Conservation (phyloP, 108 stramenopile species). For the Phaeodactylum tricornutum region DNA sequence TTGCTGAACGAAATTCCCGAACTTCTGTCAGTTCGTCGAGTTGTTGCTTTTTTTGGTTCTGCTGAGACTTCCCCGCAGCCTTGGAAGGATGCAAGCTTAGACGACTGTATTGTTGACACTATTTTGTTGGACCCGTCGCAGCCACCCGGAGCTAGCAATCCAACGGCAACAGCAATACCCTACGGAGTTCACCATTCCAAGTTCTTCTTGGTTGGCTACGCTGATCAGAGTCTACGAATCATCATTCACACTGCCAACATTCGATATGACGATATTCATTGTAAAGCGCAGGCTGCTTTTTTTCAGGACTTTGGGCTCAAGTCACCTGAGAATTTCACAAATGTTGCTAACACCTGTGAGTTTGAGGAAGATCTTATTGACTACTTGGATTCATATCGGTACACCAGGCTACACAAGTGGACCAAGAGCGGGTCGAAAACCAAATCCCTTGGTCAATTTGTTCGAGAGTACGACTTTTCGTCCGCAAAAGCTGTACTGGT, state of each 20-base stretch:
- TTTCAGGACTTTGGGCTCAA: constrained; percentile 67
- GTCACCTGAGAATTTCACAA: neutral
- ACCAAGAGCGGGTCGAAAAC: constrained; percentile 2
- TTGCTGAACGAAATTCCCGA: constrained; percentile 48
- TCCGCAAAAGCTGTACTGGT: constrained; percentile 49
- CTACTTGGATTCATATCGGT: constrained; percentile 56
- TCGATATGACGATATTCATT: constrained; percentile 30
- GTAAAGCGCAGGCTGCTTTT: constrained; percentile 51
- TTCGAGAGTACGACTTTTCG: constrained; percentile 60
- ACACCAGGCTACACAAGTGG: constrained; percentile 28
- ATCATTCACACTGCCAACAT: constrained; percentile 73
- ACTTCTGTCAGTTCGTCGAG: constrained; percentile 32
- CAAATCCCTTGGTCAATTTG: constrained; percentile 15
- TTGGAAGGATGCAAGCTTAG: constrained; percentile 12
- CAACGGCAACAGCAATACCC: constrained; percentile 8
- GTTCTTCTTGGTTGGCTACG: constrained; percentile 56
- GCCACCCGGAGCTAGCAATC: constrained; percentile 27
- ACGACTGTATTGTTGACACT: constrained; percentile 26
- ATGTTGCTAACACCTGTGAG: constrained; percentile 2
- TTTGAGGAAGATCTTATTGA: constrained; percentile 58
- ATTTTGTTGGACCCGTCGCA: constrained; percentile 22
- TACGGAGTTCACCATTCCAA: constrained; percentile 76
- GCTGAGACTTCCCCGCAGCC: constrained; percentile 10
- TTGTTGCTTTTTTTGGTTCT: constrained; percentile 46
- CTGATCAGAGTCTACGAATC: constrained; percentile 38